phyloP scores from a whole-genome alignment of 2,329 filamentous ascomycete genomes.

The Colletotrichum coccodes region DNA sequence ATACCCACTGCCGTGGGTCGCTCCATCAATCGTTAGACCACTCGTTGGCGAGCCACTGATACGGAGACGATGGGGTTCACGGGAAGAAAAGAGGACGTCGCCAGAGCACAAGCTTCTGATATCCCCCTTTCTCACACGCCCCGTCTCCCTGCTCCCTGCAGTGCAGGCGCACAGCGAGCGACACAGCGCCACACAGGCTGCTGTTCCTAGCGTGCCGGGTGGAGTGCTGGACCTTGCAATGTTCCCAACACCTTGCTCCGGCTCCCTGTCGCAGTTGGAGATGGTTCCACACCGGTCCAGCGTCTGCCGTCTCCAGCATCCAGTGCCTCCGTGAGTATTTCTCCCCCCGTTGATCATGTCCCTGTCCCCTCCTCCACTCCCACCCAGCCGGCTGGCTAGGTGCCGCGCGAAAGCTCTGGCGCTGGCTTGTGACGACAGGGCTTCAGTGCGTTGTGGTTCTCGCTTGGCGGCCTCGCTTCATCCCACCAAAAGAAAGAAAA shows the following conservation, averaged over 20 bases:
- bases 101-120: slow-evolving; percentile 20
- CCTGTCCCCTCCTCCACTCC: slow-evolving; percentile 20
- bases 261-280: slow-evolving; percentile 11
- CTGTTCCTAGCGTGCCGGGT: slow-evolving; percentile 32
- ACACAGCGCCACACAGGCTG: slow-evolving; percentile 34
- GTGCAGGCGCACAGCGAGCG: neutral
- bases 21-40: slow-evolving; percentile 9
- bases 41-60: neutral
- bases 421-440: slow-evolving; percentile 30
- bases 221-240: slow-evolving; percentile 12
- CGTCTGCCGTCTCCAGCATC: slow-evolving; percentile 25
- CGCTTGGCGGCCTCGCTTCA: slow-evolving; percentile 24
- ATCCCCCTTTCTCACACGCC: slow-evolving; percentile 10
- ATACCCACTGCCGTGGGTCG: slow-evolving; percentile 13
- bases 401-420: slow-evolving; percentile 6
- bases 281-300: slow-evolving; percentile 19
- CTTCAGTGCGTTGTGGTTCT: slow-evolving; percentile 17
- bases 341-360: neutral
- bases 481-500: slow-evolving; percentile 21
- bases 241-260: slow-evolving; percentile 3
- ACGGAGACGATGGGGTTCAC: neutral
- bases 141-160: slow-evolving; percentile 33
- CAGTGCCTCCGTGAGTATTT: slow-evolving; percentile 8
- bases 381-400: slow-evolving; percentile 24
- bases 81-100: neutral